A percentile compares a stretch with the other conserved stretches of the same genome.
phyloP scores from a whole-genome alignment of 148 eudicot species.

The Camellia sinensis region DNA sequence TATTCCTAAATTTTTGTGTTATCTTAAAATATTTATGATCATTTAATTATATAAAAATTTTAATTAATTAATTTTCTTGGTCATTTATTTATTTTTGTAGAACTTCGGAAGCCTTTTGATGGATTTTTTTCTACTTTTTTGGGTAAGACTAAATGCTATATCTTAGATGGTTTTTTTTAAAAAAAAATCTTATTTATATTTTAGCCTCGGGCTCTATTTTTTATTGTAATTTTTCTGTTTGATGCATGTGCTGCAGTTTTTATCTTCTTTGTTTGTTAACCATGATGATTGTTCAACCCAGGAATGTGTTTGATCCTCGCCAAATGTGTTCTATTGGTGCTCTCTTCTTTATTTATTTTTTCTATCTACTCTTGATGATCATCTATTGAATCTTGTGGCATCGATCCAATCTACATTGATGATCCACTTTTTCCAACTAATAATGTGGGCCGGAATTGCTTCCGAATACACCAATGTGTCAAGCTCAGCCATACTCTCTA shows the following conservation, averaged over 20 bases:
- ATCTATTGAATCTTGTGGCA: conserved; percentile 42
- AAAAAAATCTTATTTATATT: too few species aligned
- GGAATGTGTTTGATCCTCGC: conserved; percentile 98
- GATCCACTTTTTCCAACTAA: conserved; percentile 92
- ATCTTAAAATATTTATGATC: too few species aligned
- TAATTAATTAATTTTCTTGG: too few species aligned
- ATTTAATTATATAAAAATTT: too few species aligned
- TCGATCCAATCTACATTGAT: conserved; percentile 93
- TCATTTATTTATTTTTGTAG: too few species aligned
- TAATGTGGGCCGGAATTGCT: conserved; percentile 96
- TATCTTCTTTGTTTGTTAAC: conserved; percentile 5
- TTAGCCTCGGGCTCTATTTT: not conserved
- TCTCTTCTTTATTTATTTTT: not conserved
- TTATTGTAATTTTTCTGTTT: not conserved
- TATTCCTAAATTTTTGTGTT: too few species aligned
- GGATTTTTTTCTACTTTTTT: too few species aligned
- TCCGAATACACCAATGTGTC: conserved; percentile 93
- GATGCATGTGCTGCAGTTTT: not conserved
- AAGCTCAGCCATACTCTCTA: conserved; percentile 51
- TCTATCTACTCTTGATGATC: not conserved
- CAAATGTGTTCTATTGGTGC: conserved; percentile 34
- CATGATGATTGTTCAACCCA: conserved; percentile 27
- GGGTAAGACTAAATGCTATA: too few species aligned
- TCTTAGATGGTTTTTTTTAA: too few species aligned
- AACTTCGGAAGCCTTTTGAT: too few species aligned